Evolutionary conservation across 495 filamentous ascomycete species (phyloP).

Genomic region (Penicilliopsis zonata): DNA sequence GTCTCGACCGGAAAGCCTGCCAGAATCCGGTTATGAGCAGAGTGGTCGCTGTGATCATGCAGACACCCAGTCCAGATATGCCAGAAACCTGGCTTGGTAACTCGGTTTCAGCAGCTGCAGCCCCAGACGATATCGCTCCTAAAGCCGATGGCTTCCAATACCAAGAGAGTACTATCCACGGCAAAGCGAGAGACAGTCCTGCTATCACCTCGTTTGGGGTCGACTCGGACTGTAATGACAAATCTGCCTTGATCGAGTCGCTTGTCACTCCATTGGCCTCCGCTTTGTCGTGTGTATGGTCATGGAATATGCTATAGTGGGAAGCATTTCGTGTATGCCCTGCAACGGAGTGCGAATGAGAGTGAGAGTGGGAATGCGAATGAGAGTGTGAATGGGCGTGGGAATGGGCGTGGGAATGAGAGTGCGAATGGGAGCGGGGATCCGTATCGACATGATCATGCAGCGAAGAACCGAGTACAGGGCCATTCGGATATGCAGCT

Average conservation of each 20-base stretch:
- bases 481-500: slow-evolving; percentile 11
- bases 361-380: slow-evolving; percentile 3
- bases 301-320: not conserved
- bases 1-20: slow-evolving; percentile 9
- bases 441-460: slow-evolving; percentile 21
- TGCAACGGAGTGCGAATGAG: not conserved
- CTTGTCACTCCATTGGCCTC: not conserved
- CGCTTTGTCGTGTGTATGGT: not conserved
- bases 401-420: slow-evolving; percentile 15
- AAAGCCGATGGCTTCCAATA: slow-evolving; percentile 20
- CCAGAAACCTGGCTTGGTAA: slow-evolving; percentile 1
- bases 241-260: not conserved
- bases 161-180: slow-evolving; percentile 33
- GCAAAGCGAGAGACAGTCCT: slow-evolving; percentile 20
- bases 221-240: not conserved
- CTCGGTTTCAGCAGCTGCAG: slow-evolving; percentile 1
- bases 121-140: slow-evolving; percentile 5
- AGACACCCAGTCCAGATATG: slow-evolving; percentile 9
- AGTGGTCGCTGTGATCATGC: slow-evolving; percentile 13
- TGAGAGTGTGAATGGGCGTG: slow-evolving; percentile 26
- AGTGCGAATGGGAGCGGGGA: slow-evolving; percentile 22
- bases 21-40: slow-evolving; percentile 18
- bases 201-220: slow-evolving; percentile 14
- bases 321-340: not conserved
- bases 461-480: slow-evolving; percentile 6